Evolutionary conservation across 768 basidiomycete species (phyloP), one percentile per base, ranked within the genome.

Genomic region (Mycena indigotica): DNA sequence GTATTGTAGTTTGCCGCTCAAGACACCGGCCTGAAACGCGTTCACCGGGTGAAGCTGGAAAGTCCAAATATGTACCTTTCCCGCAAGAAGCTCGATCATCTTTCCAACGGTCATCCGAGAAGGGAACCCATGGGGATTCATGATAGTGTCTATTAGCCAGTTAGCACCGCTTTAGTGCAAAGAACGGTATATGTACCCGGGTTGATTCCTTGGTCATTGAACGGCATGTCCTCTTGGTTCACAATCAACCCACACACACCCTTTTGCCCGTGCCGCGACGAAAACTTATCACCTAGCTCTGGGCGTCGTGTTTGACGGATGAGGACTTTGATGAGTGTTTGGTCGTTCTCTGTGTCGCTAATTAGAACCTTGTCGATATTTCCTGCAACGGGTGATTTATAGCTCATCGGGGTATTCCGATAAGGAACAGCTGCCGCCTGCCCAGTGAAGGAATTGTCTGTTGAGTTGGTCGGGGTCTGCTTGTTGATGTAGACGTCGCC

Each of bases 121-220:
- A 4, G 97, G 97, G 81, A 99, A 98, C 68, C 97, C 97, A 74
- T 99, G 97, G 3, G 97, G 97, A 71, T 99, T 99, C 96, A 99
- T 98, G 77, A 99, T 97, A 17, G 95, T 93, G 73, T 99, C 96
- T 89, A 50, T 65, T 6, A 13, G 24, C 25, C 39, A 41, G 32
- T n/a, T 24, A n/a, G 24, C 51, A 6, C 38, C 30, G 23, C 35
- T n/a, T n/a, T n/a, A n/a, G 46, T 24, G 52, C 21, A 23, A 60
- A 50, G 1, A 28, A 39, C 60, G 23, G 50, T 32, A 56, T 40
- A 71, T 80, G 58, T 73, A 91, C 92, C 92, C 48, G 93, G 95
- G 67, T 83, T 87, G 64, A 98, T 95, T 23, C 97, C 97, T 71
- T 94, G 91, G 74, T 98, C 95, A 67, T 97, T 97, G 80, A 99